phyloP scores from a whole-genome alignment of 352 stramenopile genomes.

The Pseudoperonospora humuli region DNA sequence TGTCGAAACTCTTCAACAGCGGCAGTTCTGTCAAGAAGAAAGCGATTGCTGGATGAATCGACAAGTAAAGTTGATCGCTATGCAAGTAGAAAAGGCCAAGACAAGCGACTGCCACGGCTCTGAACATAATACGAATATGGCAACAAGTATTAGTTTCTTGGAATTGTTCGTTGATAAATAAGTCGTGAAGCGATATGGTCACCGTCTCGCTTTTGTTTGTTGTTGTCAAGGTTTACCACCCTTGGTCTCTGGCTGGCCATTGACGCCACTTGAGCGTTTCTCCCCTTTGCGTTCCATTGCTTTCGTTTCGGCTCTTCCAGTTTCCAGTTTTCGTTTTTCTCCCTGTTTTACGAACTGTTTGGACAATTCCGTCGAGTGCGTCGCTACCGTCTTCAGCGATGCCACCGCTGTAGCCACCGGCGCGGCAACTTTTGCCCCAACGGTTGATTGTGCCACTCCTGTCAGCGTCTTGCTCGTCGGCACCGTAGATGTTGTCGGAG shows the following conservation, averaged over 20 bases:
- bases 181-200: slow-evolving; percentile 2
- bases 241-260: slow-evolving; percentile 4
- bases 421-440: background rate
- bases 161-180: slow-evolving; percentile 12
- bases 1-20: too few species aligned
- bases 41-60: too few species aligned
- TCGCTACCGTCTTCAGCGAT: background rate
- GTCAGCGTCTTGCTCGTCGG: background rate
- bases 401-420: background rate
- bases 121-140: too few species aligned
- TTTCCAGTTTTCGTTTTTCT: slow-evolving; percentile 14
- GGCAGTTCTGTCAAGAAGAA: too few species aligned
- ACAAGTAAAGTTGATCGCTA: too few species aligned
- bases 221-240: slow-evolving; percentile 4
- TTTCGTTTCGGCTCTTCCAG: slow-evolving; percentile 3
- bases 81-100: too few species aligned
- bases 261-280: background rate
- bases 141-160: background rate
- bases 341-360: slow-evolving; percentile 1
- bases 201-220: slow-evolving; percentile 2
- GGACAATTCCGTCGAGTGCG: background rate
- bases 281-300: background rate
- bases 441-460: background rate
- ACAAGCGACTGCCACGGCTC: too few species aligned
- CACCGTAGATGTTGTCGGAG: background rate